These are phyloP conservation scores for Cercophora scortea DNA, from an alignment of 495 filamentous ascomycete genomes.

Conservation along the genomic window DNA sequence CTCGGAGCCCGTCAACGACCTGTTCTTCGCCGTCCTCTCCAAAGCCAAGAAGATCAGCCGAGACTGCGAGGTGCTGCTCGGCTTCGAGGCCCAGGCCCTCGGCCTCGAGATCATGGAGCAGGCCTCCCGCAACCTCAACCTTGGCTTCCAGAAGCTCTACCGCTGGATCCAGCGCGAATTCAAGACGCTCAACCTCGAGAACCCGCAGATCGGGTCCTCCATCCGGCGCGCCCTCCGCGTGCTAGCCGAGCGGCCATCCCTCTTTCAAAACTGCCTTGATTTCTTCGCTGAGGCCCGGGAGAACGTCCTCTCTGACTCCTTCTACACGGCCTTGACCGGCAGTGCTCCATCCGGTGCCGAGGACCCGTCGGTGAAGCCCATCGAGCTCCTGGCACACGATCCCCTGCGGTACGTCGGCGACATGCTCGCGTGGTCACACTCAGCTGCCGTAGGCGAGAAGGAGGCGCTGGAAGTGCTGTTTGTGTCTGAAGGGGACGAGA, in stretches of 20 bases:
- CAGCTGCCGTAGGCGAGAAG: conserved; percentile 83
- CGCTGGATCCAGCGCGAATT: conserved; percentile 93
- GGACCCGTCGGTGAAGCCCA: conserved; percentile 65
- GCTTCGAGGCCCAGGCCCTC: conserved; percentile 80
- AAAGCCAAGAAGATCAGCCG: conserved; percentile 80
- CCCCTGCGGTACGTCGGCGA: conserved; percentile 89
- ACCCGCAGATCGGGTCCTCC: conserved; percentile 80
- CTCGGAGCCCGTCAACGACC: conserved; percentile 73
- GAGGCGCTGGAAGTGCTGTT: conserved; percentile 91
- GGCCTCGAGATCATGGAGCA: conserved; percentile 87
- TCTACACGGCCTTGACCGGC: conserved; percentile 85
- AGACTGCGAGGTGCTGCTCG: conserved; percentile 82
- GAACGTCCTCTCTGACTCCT: conserved; percentile 78
- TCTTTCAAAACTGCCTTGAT: conserved; percentile 92
- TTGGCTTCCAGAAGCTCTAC: conserved; percentile 89
- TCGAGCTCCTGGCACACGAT: conserved; percentile 90
- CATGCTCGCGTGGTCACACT: conserved; percentile 97
- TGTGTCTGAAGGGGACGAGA: conserved; percentile 84
- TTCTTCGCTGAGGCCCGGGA: conserved; percentile 90
- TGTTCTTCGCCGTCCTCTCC: conserved; percentile 73
- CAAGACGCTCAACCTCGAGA: conserved; percentile 86
- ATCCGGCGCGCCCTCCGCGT: conserved; percentile 81
- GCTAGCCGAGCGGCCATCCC: conserved; percentile 76
- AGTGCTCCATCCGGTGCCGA: conserved; percentile 37
- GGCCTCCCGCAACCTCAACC: conserved; percentile 76